Evolutionary conservation across 2,329 filamentous ascomycete genomes (phyloP).

Genomic region (Pezicula rhizophila): DNA sequence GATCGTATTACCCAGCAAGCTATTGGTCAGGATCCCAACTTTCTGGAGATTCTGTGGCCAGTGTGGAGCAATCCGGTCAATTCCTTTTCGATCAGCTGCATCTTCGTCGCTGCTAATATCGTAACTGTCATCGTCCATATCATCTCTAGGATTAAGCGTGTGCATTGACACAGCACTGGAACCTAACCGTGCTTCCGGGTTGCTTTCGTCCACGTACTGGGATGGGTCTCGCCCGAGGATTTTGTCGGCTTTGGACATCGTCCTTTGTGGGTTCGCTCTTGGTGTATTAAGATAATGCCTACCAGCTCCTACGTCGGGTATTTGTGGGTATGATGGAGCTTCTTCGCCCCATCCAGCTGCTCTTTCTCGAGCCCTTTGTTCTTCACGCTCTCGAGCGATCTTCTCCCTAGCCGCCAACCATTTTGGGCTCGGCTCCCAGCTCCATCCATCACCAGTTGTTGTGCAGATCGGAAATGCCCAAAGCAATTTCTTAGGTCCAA

Average conservation of each 20-base stretch:
- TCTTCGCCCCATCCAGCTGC: slow-evolving; percentile 59
- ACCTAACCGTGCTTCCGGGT: not conserved
- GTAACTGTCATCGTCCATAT: slow-evolving; percentile 21
- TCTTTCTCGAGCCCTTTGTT: slow-evolving; percentile 57
- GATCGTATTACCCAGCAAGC: slow-evolving; percentile 25
- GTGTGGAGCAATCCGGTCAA: slow-evolving; percentile 17
- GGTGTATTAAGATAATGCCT: slow-evolving; percentile 22
- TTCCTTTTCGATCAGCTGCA: slow-evolving; percentile 15
- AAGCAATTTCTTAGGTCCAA: slow-evolving; percentile 65
- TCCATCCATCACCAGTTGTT: slow-evolving; percentile 88
- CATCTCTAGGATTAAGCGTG: slow-evolving; percentile 15
- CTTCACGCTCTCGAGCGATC: slow-evolving; percentile 50
- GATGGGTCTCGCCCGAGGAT: slow-evolving; percentile 27
- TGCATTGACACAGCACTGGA: slow-evolving; percentile 22
- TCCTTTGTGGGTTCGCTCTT: slow-evolving; percentile 10
- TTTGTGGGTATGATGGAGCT: slow-evolving; percentile 9
- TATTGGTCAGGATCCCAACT: slow-evolving; percentile 25
- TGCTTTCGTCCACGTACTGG: slow-evolving; percentile 20
- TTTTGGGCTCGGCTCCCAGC: slow-evolving; percentile 77
- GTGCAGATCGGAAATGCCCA: slow-evolving; percentile 81
- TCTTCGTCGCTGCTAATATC: slow-evolving; percentile 25
- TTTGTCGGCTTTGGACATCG: slow-evolving; percentile 29
- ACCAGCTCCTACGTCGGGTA: slow-evolving; percentile 16
- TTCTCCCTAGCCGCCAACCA: slow-evolving; percentile 69
- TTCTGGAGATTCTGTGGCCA: slow-evolving; percentile 21